These are phyloP conservation scores for Crepidotus sp. DNA, from an alignment of 1,284 basidiomycete species.

Conservation along the genomic window DNA sequence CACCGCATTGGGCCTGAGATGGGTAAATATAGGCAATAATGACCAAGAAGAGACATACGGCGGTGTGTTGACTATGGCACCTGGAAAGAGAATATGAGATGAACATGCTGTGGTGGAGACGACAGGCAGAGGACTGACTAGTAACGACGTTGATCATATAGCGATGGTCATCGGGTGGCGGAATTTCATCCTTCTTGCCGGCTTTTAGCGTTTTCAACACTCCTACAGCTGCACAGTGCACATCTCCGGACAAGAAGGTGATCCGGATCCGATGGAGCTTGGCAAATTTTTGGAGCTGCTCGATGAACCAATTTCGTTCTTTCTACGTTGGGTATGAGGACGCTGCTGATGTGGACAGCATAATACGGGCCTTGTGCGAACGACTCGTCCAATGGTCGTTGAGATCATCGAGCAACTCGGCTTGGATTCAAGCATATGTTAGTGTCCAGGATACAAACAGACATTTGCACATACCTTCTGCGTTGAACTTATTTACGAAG, in stretches of 20 bases:
- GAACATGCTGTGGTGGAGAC: background rate
- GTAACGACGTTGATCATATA: constrained; percentile 84
- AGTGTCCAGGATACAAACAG: background rate
- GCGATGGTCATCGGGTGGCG: constrained; percentile 57
- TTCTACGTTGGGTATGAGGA: constrained; percentile 34
- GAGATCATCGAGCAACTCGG: no score
- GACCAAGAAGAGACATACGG: constrained; percentile 37
- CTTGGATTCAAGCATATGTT: no score
- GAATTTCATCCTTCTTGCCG: constrained; percentile 39
- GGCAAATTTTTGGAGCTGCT: constrained; percentile 69
- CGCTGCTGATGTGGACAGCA: background rate
- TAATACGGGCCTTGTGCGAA: constrained; percentile 54
- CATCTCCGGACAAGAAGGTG: constrained; percentile 85
- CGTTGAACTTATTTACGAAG: constrained; percentile 89
- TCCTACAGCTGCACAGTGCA: constrained; percentile 83
- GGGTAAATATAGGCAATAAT: background rate
- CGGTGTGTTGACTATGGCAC: constrained; percentile 72
- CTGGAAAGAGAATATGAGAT: constrained; percentile 24
- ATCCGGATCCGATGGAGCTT: constrained; percentile 55
- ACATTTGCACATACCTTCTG: constrained; percentile 48
- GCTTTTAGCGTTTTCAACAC: constrained; percentile 60
- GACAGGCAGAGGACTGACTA: constrained; percentile 36
- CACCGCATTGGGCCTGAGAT: constrained; percentile 56
- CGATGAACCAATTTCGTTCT: constrained; percentile 88
- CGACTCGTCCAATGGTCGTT: constrained; percentile 89